Percentiles rank a stretch among this genome's conserved stretches.
Evolutionary conservation across 2,329 filamentous ascomycete genomes (phyloP).

Genomic region (Epichloe sp.): DNA sequence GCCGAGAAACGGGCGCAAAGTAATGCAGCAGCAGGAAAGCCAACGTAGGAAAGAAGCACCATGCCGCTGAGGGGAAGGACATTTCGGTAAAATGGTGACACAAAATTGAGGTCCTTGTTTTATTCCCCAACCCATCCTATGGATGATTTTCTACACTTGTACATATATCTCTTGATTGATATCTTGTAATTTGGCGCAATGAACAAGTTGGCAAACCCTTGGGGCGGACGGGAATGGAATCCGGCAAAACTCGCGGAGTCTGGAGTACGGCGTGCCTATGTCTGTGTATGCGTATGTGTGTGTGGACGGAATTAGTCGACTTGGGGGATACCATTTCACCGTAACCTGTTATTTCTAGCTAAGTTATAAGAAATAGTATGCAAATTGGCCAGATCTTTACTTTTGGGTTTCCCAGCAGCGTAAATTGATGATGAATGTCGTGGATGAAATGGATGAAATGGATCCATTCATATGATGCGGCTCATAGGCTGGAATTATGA

Average conservation of each 20-base stretch:
- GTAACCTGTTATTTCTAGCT: not conserved
- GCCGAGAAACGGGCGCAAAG: conserved; percentile 10
- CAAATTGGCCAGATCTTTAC: too few species aligned
- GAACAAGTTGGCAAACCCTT: too few species aligned
- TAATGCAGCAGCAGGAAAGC: conserved; percentile 1
- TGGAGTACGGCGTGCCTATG: not conserved
- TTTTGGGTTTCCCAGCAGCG: too few species aligned
- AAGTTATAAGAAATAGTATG: too few species aligned
- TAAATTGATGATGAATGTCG: too few species aligned
- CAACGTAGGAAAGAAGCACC: not conserved
- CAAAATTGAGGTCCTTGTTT: not conserved
- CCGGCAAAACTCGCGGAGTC: not conserved
- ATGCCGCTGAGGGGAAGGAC: not conserved
- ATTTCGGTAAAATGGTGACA: not conserved
- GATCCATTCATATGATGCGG: too few species aligned
- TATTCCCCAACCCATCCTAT: not conserved
- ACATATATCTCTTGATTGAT: too few species aligned
- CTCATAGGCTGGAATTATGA: too few species aligned
- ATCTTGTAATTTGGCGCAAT: too few species aligned
- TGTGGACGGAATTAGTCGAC: not conserved
- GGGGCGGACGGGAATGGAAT: too few species aligned
- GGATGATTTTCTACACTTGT: not conserved
- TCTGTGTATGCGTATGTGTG: too few species aligned
- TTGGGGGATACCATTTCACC: not conserved
- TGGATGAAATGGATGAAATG: too few species aligned